A percentile compares a stretch with the other conserved stretches of the same genome.
Evolutionary conservation across 164 flowering plant genomes (phyloP).

Genomic region (Litsea cubeba): DNA sequence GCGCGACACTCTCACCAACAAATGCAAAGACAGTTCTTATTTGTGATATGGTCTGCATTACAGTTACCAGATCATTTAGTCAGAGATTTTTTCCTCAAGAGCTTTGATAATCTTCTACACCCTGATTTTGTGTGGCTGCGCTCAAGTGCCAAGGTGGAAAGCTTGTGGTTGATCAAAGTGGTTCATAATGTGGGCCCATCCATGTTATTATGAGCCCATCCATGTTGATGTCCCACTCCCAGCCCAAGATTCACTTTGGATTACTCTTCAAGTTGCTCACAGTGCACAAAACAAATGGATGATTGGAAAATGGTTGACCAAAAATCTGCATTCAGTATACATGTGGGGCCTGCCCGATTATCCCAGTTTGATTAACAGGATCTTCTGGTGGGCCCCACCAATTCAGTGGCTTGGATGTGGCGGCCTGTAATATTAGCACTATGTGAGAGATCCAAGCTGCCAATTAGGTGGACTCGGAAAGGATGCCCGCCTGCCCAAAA

Average conservation of each 20-base stretch:
- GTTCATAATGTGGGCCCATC: background rate
- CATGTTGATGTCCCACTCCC: background rate
- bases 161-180: background rate
- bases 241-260: background rate
- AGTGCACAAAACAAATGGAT: background rate
- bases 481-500: background rate
- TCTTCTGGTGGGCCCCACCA: background rate
- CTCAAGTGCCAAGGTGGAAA: too few relatives aligned
- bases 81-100: background rate
- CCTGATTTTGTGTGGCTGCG: background rate
- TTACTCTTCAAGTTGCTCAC: background rate
- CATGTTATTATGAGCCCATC: background rate
- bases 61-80: background rate
- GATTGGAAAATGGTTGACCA: background rate
- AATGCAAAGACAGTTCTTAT: conserved; percentile 68
- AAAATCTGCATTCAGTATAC: background rate
- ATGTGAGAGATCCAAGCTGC: background rate
- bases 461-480: background rate
- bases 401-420: background rate
- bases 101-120: background rate
- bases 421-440: background rate
- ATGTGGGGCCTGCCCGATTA: background rate
- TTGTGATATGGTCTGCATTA: conserved; percentile 51
- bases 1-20: conserved; percentile 53
- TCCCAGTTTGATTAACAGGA: too few relatives aligned